Conservation (phyloP, 768 basidiomycete genomes). For the Mycena leptocephala region DNA sequence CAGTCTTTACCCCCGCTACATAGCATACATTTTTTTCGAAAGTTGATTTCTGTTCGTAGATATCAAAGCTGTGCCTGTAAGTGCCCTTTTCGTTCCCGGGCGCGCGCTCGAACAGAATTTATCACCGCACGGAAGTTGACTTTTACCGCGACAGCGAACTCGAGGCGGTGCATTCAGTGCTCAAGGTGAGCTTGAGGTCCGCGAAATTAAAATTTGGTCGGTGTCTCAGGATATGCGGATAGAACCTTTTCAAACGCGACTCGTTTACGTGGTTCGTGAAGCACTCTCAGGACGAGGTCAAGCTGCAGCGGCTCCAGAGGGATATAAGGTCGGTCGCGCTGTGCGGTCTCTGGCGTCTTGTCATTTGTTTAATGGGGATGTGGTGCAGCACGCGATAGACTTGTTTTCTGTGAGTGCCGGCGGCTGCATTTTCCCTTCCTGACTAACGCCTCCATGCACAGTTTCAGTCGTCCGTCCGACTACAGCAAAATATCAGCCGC, state of each 20-base stretch:
- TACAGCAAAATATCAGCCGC: constrained; percentile 25
- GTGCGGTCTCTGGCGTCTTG: not conserved
- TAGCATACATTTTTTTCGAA: not conserved
- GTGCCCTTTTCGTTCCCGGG: not conserved
- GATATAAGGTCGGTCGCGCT: constrained; percentile 29
- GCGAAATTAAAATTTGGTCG: not conserved
- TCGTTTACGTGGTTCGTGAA: constrained; percentile 35
- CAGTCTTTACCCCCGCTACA: not conserved
- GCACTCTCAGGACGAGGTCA: constrained; percentile 35
- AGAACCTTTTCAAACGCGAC: constrained; percentile 32
- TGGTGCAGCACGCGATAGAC: constrained; percentile 34
- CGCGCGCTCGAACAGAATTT: not conserved
- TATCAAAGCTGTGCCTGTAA: constrained; percentile 38
- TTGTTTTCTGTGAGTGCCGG: constrained; percentile 33
- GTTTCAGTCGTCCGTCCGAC: constrained; percentile 27
- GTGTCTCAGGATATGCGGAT: not conserved
- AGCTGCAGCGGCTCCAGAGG: constrained; percentile 28
- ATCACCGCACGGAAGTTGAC: constrained; percentile 22
- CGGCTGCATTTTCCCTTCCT: not conserved
- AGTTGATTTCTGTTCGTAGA: not conserved
- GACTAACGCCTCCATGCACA: not conserved
- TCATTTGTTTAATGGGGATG: not conserved
- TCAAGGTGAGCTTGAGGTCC: constrained; percentile 18
- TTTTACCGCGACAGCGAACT: constrained; percentile 27
- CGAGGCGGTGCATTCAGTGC: constrained; percentile 31